Evolutionary conservation across 768 basidiomycete genomes (phyloP).

Genomic region (Trametes cinnabarina): DNA sequence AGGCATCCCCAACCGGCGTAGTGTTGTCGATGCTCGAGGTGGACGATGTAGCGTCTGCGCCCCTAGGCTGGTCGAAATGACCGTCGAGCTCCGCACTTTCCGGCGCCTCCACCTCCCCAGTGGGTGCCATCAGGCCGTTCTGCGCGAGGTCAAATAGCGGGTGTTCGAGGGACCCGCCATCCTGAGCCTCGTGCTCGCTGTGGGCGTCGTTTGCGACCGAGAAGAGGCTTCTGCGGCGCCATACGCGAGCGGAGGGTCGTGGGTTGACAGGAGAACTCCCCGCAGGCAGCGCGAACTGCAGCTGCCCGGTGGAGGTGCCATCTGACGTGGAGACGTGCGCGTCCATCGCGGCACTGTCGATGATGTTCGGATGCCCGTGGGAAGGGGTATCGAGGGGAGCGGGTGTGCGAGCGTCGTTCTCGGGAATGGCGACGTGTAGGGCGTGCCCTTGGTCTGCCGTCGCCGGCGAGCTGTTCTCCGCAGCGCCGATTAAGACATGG

Average conservation of each 20-base stretch:
- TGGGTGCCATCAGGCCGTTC: background rate
- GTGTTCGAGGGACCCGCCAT: background rate
- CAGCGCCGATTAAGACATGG: no score
- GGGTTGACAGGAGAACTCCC: background rate
- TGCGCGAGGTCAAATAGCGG: background rate
- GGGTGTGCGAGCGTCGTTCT: background rate
- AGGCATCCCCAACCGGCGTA: no score
- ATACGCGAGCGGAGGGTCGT: constrained; percentile 3
- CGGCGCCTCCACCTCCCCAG: constrained; percentile 2
- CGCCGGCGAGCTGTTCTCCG: background rate
- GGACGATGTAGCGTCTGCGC: background rate
- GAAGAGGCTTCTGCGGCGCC: constrained; percentile 4
- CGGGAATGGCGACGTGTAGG: background rate
- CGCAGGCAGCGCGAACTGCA: background rate
- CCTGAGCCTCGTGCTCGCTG: background rate
- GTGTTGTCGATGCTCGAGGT: no score
- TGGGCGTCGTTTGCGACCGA: background rate
- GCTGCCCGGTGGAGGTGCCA: background rate
- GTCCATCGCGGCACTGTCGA: background rate
- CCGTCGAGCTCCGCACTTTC: constrained; percentile 4
- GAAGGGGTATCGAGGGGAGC: background rate
- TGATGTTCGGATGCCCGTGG: background rate
- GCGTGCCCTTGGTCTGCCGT: background rate
- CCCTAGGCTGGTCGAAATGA: background rate
- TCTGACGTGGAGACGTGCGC: no score